These are phyloP conservation scores for Russula olivacea DNA, from an alignment of 768 basidiomycete genomes.

Conservation along the genomic window DNA sequence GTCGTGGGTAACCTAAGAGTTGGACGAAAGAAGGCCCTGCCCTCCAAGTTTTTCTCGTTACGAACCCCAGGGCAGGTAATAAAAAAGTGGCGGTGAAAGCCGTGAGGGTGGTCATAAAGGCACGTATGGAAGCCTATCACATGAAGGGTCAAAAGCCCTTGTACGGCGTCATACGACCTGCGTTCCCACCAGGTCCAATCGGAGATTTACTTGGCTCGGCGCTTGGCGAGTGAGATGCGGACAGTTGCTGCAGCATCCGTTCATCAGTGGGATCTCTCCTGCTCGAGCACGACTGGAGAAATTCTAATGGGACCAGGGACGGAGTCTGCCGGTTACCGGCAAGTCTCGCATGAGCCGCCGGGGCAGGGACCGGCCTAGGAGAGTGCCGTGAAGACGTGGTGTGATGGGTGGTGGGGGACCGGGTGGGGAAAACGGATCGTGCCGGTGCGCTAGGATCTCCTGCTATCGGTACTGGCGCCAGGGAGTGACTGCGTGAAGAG, in stretches of 20 bases:
- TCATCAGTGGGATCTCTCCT: conserved; percentile 19
- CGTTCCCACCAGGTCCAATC: not conserved
- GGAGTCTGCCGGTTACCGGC: conserved; percentile 1
- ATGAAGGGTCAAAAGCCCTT: not conserved
- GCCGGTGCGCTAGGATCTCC: not conserved
- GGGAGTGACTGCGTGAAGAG: conserved; percentile 4
- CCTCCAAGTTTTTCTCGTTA: not conserved
- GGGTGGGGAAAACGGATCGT: not conserved
- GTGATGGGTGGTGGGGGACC: not conserved
- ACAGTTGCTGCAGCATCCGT: conserved; percentile 20
- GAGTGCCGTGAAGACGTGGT: not conserved
- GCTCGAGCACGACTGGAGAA: conserved; percentile 15
- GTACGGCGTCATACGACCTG: conserved; percentile 4
- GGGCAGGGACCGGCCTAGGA: not conserved
- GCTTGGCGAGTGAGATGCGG: conserved; percentile 7
- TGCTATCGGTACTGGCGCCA: not conserved
- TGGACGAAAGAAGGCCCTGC: not conserved
- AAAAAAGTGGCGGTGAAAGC: not conserved
- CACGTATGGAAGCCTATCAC: not conserved
- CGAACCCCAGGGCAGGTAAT: not conserved
- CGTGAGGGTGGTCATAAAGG: not conserved
- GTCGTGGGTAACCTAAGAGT: not conserved
- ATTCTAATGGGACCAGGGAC: conserved; percentile 23
- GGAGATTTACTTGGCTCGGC: conserved; percentile 9
- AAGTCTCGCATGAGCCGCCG: not conserved